These are phyloP conservation scores for Sporopachydermia cereana DNA, from an alignment of 1,139 yeast species.

Conservation along the genomic window DNA sequence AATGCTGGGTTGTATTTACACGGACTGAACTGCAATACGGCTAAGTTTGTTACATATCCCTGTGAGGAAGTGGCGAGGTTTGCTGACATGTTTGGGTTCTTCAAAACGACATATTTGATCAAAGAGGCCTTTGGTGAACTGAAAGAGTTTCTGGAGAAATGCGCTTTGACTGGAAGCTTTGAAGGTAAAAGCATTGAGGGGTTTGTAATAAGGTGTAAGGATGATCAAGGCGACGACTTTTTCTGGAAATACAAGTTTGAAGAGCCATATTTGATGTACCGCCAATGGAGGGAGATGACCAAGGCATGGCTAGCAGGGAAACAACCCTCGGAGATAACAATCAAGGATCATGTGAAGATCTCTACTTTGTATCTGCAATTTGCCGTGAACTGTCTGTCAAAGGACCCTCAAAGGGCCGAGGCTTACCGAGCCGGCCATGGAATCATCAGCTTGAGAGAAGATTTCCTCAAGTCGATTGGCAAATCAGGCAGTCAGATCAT, in stretches of 20 bases:
- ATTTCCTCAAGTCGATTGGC: constrained; percentile 39
- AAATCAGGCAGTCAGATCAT: constrained; percentile 35
- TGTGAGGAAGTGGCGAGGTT: constrained; percentile 48
- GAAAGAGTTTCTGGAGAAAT: constrained; percentile 39
- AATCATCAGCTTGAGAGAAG: constrained; percentile 57
- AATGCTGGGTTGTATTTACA: constrained; percentile 79
- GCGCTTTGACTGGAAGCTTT: constrained; percentile 61
- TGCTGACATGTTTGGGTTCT: constrained; percentile 66
- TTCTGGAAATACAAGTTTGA: constrained; percentile 93
- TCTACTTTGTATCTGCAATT: constrained; percentile 61
- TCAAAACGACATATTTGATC: constrained; percentile 35
- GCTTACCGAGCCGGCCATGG: constrained; percentile 51
- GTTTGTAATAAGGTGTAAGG: constrained; percentile 67
- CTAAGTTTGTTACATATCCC: constrained; percentile 52
- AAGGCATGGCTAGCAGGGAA: constrained; percentile 36
- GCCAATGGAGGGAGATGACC: constrained; percentile 86
- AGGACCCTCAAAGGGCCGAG: constrained; percentile 33
- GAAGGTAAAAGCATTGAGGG: constrained; percentile 77
- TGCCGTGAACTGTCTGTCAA: constrained; percentile 40
- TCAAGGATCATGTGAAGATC: constrained; percentile 43
- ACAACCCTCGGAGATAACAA: constrained; percentile 30
- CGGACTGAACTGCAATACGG: constrained; percentile 66
- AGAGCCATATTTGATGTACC: constrained; percentile 84
- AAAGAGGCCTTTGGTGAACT: constrained; percentile 32
- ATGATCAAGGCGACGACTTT: constrained; percentile 30